These are phyloP conservation scores for Madurella mycetomatis DNA, from an alignment of 2,329 filamentous ascomycete species.

Conservation along the genomic window DNA sequence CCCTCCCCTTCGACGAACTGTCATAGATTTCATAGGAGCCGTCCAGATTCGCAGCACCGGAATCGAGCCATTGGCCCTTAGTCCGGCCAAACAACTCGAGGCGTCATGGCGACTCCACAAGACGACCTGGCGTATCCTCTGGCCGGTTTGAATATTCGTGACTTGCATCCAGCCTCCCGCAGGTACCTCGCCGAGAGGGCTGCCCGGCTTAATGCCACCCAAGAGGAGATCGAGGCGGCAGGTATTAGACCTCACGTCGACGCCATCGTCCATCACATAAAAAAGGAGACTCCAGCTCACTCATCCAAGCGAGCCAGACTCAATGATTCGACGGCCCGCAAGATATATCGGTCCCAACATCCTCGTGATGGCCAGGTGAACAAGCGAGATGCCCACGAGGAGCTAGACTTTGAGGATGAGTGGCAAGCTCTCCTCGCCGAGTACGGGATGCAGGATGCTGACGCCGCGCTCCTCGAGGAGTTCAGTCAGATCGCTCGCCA, in stretches of 20 bases:
- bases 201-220: constrained; percentile 16
- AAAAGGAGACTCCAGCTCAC: constrained; percentile 1
- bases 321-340: constrained; percentile 2
- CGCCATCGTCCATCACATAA: constrained; percentile 15
- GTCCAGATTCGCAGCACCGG: too few species aligned
- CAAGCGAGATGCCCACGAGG: background rate
- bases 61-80: too few species aligned
- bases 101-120: too few species aligned
- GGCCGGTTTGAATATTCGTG: background rate
- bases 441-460: constrained; percentile 4
- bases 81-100: too few species aligned
- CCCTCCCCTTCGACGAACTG: too few species aligned
- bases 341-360: constrained; percentile 4
- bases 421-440: constrained; percentile 11
- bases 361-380: background rate
- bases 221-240: constrained; percentile 19
- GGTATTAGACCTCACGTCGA: constrained; percentile 18
- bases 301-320: constrained; percentile 9
- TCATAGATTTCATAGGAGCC: too few species aligned
- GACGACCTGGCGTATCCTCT: background rate
- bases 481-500: constrained; percentile 16
- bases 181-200: constrained; percentile 4
- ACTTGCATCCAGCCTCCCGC: constrained; percentile 3
- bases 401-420: constrained; percentile 10
- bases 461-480: constrained; percentile 8